phyloP scores from a whole-genome alignment of 768 basidiomycete species.

The Strobilomyces dryophilus region DNA sequence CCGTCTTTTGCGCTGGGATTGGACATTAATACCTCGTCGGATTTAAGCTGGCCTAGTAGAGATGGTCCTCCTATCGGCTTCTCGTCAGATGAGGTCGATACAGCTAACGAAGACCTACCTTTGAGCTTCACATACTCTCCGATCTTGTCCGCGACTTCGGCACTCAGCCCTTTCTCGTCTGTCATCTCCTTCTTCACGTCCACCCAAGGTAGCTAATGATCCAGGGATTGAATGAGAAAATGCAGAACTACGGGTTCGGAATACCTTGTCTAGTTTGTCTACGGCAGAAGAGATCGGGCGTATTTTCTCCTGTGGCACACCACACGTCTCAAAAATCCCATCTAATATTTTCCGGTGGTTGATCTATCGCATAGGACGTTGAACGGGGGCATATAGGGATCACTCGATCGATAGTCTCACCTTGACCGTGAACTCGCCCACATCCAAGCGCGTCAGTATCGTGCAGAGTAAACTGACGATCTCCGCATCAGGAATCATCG shows the following conservation, averaged over 20 bases:
- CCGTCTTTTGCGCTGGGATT: constrained; percentile 80
- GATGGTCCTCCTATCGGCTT: constrained; percentile 60
- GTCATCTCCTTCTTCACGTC: constrained; percentile 98
- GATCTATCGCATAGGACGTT: constrained; percentile 44
- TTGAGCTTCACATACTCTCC: constrained; percentile 96
- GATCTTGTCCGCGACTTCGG: constrained; percentile 83
- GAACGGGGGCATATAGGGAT: not conserved
- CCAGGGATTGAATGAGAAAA: not conserved
- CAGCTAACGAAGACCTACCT: constrained; percentile 37
- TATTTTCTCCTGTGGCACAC: constrained; percentile 87
- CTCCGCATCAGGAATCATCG: constrained; percentile 98
- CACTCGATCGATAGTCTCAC: constrained; percentile 33
- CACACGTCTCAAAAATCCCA: constrained; percentile 95
- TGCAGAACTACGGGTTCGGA: not conserved
- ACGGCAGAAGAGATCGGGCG: constrained; percentile 93
- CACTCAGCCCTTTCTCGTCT: constrained; percentile 85
- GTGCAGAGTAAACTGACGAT: constrained; percentile 79
- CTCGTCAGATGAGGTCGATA: not conserved
- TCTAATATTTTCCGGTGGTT: constrained; percentile 98
- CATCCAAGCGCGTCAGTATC: constrained; percentile 74
- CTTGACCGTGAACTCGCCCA: constrained; percentile 95
- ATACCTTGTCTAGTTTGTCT: constrained; percentile 96
- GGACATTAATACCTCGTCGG: constrained; percentile 57
- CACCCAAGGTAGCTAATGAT: constrained; percentile 69
- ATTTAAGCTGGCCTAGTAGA: constrained; percentile 64